Evolutionary conservation across 2,329 filamentous ascomycete genomes (phyloP).

Genomic region (Mollisia scopiformis): DNA sequence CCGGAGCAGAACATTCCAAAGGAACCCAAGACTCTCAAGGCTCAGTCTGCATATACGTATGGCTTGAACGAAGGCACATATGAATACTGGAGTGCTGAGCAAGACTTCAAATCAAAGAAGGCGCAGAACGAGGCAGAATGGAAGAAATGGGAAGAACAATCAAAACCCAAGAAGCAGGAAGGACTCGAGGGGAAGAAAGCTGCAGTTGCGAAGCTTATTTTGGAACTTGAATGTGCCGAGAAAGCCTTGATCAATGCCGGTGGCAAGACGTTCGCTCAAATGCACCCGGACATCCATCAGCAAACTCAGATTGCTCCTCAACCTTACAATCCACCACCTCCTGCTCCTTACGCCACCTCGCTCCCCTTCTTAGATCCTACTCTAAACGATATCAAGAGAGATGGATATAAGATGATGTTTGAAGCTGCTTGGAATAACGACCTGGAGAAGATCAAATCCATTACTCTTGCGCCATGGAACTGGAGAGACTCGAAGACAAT

Average conservation of each 20-base stretch:
- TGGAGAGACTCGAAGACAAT: slow-evolving; percentile 48
- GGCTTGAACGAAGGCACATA: slow-evolving; percentile 60
- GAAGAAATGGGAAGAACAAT: background rate
- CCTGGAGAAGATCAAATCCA: slow-evolving; percentile 62
- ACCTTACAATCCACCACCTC: background rate
- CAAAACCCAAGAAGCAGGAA: slow-evolving; percentile 25
- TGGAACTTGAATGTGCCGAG: slow-evolving; percentile 59
- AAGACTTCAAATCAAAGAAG: slow-evolving; percentile 21
- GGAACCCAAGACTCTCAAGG: slow-evolving; percentile 37
- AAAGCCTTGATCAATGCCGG: slow-evolving; percentile 55
- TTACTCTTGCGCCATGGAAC: slow-evolving; percentile 64
- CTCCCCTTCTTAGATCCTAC: slow-evolving; percentile 35
- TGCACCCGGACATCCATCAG: slow-evolving; percentile 56
- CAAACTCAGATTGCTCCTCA: background rate
- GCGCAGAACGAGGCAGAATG: slow-evolving; percentile 33
- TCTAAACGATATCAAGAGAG: slow-evolving; percentile 54
- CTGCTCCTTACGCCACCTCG: slow-evolving; percentile 22
- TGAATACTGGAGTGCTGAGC: slow-evolving; percentile 43
- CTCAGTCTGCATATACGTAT: slow-evolving; percentile 53
- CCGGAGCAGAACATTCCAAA: slow-evolving; percentile 5
- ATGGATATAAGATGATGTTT: slow-evolving; percentile 69
- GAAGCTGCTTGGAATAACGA: slow-evolving; percentile 77
- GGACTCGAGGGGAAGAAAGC: slow-evolving; percentile 55
- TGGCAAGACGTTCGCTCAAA: slow-evolving; percentile 68
- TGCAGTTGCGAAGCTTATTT: slow-evolving; percentile 54